Base-by-base conservation (phyloP, 768 basidiomycete genomes). In the Plicaturopsis crispa region DNA sequence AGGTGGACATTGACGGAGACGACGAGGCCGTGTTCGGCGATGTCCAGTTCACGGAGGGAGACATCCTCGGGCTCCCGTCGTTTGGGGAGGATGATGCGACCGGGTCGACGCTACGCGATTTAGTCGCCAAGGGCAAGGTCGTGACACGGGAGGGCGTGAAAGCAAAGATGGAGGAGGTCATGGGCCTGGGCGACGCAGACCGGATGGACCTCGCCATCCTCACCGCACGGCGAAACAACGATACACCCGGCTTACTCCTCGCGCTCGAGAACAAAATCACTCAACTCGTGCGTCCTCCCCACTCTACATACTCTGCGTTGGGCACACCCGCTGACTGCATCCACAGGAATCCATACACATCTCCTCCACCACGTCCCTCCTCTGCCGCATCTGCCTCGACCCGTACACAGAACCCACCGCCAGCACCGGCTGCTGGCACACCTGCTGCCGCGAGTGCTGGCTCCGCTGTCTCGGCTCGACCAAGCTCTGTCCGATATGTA, bases 351-450 rank as follows among this genome's bases (percentile, higher is more conserved):
- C 66, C 0, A 54, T 53, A 37, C 57, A 51, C 39, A 48, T 64
- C 6, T 64, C 70, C 0, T 61, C 68, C 6, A 63, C 71, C 12
- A 59, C 65, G 4, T 59, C 65, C 12, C 45, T 67, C 10, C 54
- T 77, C 2, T 90, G 86, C 57, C 80, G 87, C 14, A 84, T 90
- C 39, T 90, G 86, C 49, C 59, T 90, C 12, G 86, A 87, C 34
- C 70, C 80, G 2, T 87, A 87, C 49, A 70, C 62, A 0, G 87
- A 89, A 44, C 81, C 86, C 0, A 86, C 85, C 0, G 73, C 79
- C 6, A 86, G 84, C 11, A 86, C 84, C 0, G 85, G 85, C 5
- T 90, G 86, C 55, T 90, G 87, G 87, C 86, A 90, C 52, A 84
- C 84, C 0, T 88, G 82, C 47, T 90, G 86, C 52, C 67, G 77